A percentile compares a stretch with the other conserved stretches of the same genome.
phyloP scores from a whole-genome alignment of 2,329 filamentous ascomycete genomes.

The Exophiala mesophila region DNA sequence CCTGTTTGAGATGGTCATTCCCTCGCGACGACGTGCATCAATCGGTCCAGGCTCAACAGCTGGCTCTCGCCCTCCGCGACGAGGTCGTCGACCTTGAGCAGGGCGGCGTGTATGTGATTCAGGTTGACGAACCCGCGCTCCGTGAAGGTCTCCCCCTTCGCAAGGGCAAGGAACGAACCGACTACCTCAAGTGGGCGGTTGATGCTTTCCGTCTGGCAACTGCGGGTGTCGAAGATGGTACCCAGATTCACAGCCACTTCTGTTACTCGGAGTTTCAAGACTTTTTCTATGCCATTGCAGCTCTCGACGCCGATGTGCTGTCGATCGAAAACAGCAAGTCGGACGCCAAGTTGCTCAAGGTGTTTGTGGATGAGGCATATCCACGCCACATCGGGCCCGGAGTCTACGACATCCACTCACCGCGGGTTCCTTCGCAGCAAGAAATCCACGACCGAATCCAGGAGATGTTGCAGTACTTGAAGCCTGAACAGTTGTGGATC shows the following conservation, averaged over 20 bases:
- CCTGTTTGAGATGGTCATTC: constrained; percentile 99
- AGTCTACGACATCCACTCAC: constrained; percentile 99
- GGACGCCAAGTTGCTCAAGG: constrained; percentile 96
- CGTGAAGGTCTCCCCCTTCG: constrained; percentile 99
- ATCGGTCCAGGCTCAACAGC: constrained; percentile 97
- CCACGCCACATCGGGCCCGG: constrained; percentile 97
- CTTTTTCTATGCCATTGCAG: constrained; percentile 99
- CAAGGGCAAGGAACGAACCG: constrained; percentile 86
- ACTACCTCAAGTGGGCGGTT: constrained; percentile 96
- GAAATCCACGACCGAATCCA: constrained; percentile 97
- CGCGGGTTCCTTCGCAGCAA: constrained; percentile 91
- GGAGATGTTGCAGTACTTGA: constrained; percentile 97
- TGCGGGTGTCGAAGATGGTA: constrained; percentile 86
- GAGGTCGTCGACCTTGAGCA: constrained; percentile 98
- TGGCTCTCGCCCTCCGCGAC: constrained; percentile 95
- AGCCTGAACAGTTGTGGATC: constrained; percentile 98
- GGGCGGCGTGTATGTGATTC: constrained; percentile 94
- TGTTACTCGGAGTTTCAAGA: constrained; percentile 99
- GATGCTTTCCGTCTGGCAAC: constrained; percentile 96
- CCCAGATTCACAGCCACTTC: constrained; percentile 99
- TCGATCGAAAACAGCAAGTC: constrained; percentile 99
- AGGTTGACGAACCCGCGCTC: constrained; percentile 98
- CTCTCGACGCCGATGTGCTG: constrained; percentile 94
- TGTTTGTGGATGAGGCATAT: constrained; percentile 96
- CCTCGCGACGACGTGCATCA: constrained; percentile 99